These are phyloP conservation scores for Allium fistulosum DNA, from an alignment of 106 monocot genomes.

Conservation along the genomic window DNA sequence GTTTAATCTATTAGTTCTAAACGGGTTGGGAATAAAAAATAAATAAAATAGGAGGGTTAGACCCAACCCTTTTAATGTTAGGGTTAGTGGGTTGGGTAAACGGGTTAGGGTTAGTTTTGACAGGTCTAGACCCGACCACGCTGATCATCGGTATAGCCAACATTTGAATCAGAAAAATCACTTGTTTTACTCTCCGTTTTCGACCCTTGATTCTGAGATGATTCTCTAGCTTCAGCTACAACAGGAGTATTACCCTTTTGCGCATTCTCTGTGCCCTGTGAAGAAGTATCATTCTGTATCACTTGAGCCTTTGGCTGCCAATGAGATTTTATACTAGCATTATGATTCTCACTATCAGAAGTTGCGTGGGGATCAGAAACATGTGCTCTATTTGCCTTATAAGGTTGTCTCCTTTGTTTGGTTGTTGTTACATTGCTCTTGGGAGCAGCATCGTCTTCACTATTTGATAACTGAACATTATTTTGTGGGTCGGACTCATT, in stretches of 20 bases:
- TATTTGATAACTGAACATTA: conserved; percentile 5
- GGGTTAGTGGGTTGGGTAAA: too few species aligned
- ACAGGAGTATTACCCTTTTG: not conserved
- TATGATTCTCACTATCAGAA: conserved; percentile 6
- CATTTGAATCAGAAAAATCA: not conserved
- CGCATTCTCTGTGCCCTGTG: not conserved
- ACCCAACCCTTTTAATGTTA: too few species aligned
- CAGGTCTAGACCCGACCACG: too few species aligned
- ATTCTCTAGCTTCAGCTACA: not conserved
- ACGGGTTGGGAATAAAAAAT: too few species aligned
- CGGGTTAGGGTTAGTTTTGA: too few species aligned
- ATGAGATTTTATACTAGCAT: conserved; percentile 1
- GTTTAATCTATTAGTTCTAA: too few species aligned
- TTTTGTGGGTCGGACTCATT: conserved; percentile 11
- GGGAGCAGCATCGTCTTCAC: not conserved
- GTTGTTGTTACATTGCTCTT: conserved; percentile 5
- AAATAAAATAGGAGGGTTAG: too few species aligned
- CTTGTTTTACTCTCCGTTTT: not conserved
- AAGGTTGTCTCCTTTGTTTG: conserved; percentile 9
- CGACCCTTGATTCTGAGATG: not conserved
- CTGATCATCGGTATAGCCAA: not conserved
- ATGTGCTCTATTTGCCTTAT: not conserved
- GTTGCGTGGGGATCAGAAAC: not conserved
- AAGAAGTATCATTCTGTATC: not conserved
- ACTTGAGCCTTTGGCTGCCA: conserved; percentile 8